Percentiles rank a stretch among this genome's conserved stretches.
Evolutionary conservation across 257 asterid genomes (phyloP).

Genomic region (Petunia axillaris): DNA sequence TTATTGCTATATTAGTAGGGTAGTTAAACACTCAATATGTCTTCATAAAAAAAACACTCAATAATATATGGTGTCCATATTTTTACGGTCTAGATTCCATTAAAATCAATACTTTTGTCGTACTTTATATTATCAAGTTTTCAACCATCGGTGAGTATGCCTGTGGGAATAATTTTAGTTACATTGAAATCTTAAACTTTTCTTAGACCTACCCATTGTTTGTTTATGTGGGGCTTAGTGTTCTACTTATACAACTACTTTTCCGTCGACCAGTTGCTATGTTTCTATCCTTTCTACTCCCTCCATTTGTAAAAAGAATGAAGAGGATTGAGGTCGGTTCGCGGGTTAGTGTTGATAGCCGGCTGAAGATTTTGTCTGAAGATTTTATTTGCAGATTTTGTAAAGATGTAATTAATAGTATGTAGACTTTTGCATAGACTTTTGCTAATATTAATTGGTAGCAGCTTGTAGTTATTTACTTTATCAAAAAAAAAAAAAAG

Average conservation of each 20-base stretch:
- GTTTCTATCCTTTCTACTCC: background rate
- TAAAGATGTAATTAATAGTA: no score
- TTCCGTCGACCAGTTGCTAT: background rate
- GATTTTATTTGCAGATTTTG: no score
- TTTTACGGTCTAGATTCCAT: background rate
- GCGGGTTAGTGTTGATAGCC: background rate
- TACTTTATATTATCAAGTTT: background rate
- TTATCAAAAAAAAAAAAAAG: no score
- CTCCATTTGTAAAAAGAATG: background rate
- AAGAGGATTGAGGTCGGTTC: background rate
- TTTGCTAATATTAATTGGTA: no score
- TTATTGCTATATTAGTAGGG: background rate
- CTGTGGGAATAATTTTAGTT: background rate
- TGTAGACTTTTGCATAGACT: no score
- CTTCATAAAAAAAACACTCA: background rate
- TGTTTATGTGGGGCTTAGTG: background rate
- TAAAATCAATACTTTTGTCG: background rate
- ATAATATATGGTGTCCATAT: constrained; percentile 9
- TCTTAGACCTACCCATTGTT: background rate
- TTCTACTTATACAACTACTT: background rate
- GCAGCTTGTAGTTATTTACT: no score
- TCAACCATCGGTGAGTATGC: constrained; percentile 15
- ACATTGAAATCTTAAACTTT: constrained; percentile 2
- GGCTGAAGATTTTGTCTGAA: no score
- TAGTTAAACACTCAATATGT: constrained; percentile 3